Base-by-base conservation (phyloP, 345 rosid species). In the Corchorus olitorius region DNA sequence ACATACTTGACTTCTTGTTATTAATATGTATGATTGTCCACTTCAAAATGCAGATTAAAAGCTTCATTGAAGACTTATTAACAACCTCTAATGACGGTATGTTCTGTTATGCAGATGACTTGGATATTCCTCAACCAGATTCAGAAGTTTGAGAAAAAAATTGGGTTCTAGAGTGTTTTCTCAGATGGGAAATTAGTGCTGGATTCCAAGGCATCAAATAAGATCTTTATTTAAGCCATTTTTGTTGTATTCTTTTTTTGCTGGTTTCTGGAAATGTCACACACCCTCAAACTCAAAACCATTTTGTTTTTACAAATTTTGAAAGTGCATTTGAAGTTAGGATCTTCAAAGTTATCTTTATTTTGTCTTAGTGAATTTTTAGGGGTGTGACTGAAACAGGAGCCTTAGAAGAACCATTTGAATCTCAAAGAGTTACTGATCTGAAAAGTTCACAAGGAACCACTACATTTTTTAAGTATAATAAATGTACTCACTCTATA, bases 111-210 rank as follows among this genome's bases (percentile, higher is more conserved):
- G 89, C 97, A 95, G 99, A 87, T 95, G 98, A 93, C 98, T 20
- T 95, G 98, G 99, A 95, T 95, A 75, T 93, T 91, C 90, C 92
- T 95, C 60, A 93, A 93, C 88, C 99, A 93, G 87, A 89, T 95
- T 81, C 86, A 89, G 35, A 95, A 95, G 80, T 0, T 72, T 22
- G 75, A 95, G 86, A 87, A 89, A 83, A 17, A 27, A 0, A 19
- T 68, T 0, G 97, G 98, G 15, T 65, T 95, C 76, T 95, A 85
- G 88, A 76, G 48, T 54, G 27, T 27, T 27, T 27, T 50, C 10
- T 53, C 37, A 56, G 61, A 19, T 69, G 46, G 17, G 78, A 60
- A 37, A 41, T 60, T 19, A 9, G 56, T 52, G 60, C 13, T 61
- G 62, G 65, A 67, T 60, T 45, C 49, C 1, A 45, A 55, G 68